phyloP scores from a whole-genome alignment of 441 rosid species.

The Kokia cookei region DNA sequence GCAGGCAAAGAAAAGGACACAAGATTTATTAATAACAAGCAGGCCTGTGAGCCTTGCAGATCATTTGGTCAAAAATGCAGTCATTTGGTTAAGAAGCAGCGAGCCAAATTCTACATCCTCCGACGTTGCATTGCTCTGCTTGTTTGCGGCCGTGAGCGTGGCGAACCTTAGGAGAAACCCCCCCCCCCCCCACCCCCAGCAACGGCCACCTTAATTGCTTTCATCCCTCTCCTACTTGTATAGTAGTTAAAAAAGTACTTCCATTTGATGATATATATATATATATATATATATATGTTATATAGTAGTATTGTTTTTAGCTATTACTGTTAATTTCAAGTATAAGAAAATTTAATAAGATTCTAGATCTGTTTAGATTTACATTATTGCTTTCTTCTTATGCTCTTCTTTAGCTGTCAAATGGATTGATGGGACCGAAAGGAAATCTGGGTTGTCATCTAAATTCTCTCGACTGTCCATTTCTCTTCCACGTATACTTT shows the following conservation, averaged over 20 bases:
- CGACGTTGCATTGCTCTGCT: slow-evolving; percentile 89
- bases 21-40: not conserved
- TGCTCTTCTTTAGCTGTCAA: not conserved
- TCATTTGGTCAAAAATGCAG: slow-evolving; percentile 82
- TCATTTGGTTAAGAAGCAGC: slow-evolving; percentile 75
- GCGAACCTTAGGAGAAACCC: slow-evolving; percentile 30
- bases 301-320: not conserved
- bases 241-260: slow-evolving; percentile 17
- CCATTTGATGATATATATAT: not conserved
- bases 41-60: slow-evolving; percentile 54
- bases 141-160: slow-evolving; percentile 66
- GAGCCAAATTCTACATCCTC: slow-evolving; percentile 80
- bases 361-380: not conserved
- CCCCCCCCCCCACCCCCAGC: no score
- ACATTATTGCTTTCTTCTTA: not conserved
- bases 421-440: not conserved
- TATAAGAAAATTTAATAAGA: not conserved
- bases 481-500: not conserved
- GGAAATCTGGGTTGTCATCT: not conserved
- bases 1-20: slow-evolving; percentile 6
- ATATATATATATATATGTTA: not conserved
- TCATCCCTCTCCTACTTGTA: not conserved
- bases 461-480: not conserved
- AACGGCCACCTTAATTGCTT: not conserved
- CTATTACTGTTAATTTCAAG: not conserved